Percentiles rank a stretch among this genome's conserved stretches.
phyloP scores from a whole-genome alignment of 768 basidiomycete genomes.

The Pleurotus citrinopileatus region DNA sequence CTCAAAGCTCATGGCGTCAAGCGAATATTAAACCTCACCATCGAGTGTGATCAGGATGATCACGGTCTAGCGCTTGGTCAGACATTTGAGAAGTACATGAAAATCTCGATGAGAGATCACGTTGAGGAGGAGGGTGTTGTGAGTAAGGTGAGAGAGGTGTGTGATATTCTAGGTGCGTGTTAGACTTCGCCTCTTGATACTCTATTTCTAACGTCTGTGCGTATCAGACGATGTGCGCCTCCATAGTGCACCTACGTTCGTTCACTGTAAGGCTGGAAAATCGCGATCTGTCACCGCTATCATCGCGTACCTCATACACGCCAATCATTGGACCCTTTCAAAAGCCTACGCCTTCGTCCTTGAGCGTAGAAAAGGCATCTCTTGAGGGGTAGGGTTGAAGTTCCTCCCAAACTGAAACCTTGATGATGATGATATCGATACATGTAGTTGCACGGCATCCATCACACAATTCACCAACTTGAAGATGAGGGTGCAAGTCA shows the following conservation, averaged over 20 bases:
- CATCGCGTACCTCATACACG: constrained; percentile 96
- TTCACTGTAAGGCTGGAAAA: constrained; percentile 96
- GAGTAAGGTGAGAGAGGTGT: constrained; percentile 78
- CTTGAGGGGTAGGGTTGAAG: too few relatives aligned
- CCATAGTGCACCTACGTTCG: constrained; percentile 87
- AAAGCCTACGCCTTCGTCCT: constrained; percentile 90
- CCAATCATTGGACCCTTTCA: constrained; percentile 94
- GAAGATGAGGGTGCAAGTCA: too few relatives aligned
- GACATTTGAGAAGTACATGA: constrained; percentile 80
- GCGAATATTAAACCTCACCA: constrained; percentile 88
- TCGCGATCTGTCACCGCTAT: constrained; percentile 95
- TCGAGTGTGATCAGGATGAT: constrained; percentile 82
- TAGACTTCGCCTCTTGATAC: not conserved
- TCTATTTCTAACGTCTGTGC: too few relatives aligned
- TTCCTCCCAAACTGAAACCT: too few relatives aligned
- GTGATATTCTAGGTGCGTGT: constrained; percentile 78
- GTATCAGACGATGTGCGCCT: constrained; percentile 93
- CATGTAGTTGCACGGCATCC: too few relatives aligned
- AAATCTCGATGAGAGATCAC: constrained; percentile 91
- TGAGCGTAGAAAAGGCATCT: constrained; percentile 91
- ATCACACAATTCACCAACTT: too few relatives aligned
- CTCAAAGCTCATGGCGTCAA: constrained; percentile 75
- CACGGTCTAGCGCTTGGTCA: constrained; percentile 64
- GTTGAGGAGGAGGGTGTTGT: constrained; percentile 92
- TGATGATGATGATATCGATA: too few relatives aligned